Evolutionary conservation across 176 grass and related monocot species (phyloP).

Genomic region (Ensete ventricosum): DNA sequence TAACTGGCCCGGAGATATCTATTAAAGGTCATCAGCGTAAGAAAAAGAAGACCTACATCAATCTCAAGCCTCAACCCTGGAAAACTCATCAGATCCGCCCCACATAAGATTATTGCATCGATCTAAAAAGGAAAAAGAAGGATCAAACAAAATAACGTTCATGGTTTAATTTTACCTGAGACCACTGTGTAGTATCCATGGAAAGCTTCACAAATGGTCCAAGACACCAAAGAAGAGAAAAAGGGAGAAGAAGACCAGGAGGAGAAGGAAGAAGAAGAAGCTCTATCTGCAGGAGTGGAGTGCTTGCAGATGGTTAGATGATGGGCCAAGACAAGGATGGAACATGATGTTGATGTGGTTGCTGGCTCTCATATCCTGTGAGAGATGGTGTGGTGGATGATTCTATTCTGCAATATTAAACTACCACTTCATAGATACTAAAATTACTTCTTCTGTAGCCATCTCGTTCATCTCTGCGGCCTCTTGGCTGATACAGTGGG

Average conservation of each 20-base stretch:
- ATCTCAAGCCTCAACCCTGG: neutral
- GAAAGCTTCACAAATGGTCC: neutral
- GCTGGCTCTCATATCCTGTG: neutral
- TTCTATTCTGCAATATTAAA: no score
- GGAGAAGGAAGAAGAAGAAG: neutral
- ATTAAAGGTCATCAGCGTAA: neutral
- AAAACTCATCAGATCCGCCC: neutral
- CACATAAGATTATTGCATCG: neutral
- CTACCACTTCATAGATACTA: no score
- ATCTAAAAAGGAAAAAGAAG: neutral
- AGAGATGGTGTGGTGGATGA: no score
- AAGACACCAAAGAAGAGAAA: neutral
- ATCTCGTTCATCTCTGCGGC: no score
- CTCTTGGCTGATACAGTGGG: no score
- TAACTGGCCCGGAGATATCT: neutral
- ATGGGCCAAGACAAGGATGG: neutral
- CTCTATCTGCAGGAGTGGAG: neutral
- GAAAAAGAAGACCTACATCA: constrained; percentile 5
- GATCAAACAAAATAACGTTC: neutral
- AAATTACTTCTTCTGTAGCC: no score
- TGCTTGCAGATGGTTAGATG: neutral
- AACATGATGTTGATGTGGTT: neutral
- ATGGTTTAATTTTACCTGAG: constrained; percentile 5
- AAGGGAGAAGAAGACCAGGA: neutral
- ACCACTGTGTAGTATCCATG: constrained; percentile 20